Conservation (phyloP, 148 eudicot genomes). For the Fagopyrum esculentum region DNA sequence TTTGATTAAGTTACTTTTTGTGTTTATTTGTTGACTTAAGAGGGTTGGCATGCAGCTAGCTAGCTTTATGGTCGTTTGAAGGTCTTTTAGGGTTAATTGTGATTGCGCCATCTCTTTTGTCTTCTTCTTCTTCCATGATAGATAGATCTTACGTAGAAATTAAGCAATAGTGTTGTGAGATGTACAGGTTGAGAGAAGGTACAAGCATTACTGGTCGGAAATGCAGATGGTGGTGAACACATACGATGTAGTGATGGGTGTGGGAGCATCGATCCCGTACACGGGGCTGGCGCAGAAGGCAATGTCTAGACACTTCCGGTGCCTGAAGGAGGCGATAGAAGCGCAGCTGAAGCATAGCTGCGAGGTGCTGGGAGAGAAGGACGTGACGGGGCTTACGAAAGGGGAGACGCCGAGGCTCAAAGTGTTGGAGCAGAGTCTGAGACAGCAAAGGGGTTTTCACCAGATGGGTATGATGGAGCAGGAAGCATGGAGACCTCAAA, state of each 20-base stretch:
- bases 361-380: slow-evolving; percentile 79
- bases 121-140: slow-evolving; percentile 10
- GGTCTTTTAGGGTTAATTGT: no score
- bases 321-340: slow-evolving; percentile 69
- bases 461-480: slow-evolving; percentile 98
- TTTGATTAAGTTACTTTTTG: background rate
- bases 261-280: slow-evolving; percentile 76
- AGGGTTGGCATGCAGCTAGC: background rate
- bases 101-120: background rate
- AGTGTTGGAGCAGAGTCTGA: slow-evolving; percentile 64
- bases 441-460: slow-evolving; percentile 85
- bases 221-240: slow-evolving; percentile 98
- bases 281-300: slow-evolving; percentile 86
- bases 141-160: background rate
- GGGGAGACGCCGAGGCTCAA: slow-evolving; percentile 91
- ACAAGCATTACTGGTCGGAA: slow-evolving; percentile 83
- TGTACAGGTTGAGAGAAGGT: slow-evolving; percentile 75
- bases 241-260: slow-evolving; percentile 81
- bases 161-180: background rate
- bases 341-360: slow-evolving; percentile 66
- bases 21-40: no score
- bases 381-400: slow-evolving; percentile 63
- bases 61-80: background rate
- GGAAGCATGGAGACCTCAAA: slow-evolving; percentile 94
- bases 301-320: slow-evolving; percentile 87